phyloP scores from a whole-genome alignment of 2,329 filamentous ascomycete species.

The Pseudogymnoascus sp. region DNA sequence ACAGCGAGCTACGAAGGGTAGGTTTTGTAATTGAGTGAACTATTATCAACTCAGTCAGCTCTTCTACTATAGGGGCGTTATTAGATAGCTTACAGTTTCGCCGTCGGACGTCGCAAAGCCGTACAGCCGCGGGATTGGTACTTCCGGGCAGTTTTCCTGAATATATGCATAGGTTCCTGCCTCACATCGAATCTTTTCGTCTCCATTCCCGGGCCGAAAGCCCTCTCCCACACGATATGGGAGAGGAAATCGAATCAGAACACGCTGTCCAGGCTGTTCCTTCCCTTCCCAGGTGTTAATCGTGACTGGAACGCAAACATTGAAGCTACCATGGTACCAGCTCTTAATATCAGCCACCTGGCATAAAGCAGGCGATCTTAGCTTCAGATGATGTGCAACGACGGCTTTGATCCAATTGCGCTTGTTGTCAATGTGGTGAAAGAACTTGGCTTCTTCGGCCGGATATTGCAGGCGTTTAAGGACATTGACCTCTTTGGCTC shows the following conservation, averaged over 20 bases:
- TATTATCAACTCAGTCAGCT: not conserved
- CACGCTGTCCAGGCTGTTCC: slow-evolving; percentile 9
- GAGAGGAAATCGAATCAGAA: slow-evolving; percentile 26
- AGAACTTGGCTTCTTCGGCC: slow-evolving; percentile 20
- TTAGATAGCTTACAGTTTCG: slow-evolving; percentile 20
- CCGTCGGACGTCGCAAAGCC: slow-evolving; percentile 30
- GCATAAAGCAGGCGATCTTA: slow-evolving; percentile 15
- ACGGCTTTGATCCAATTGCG: slow-evolving; percentile 22
- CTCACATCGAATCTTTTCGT: slow-evolving; percentile 37
- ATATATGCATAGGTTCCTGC: slow-evolving; percentile 35
- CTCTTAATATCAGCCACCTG: slow-evolving; percentile 21
- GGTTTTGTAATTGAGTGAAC: not conserved
- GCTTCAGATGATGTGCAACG: slow-evolving; percentile 25
- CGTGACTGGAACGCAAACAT: slow-evolving; percentile 30
- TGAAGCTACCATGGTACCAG: slow-evolving; percentile 32
- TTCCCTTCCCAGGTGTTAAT: slow-evolving; percentile 16
- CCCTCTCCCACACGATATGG: slow-evolving; percentile 33
- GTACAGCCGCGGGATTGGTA: slow-evolving; percentile 31
- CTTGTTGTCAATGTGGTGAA: slow-evolving; percentile 17
- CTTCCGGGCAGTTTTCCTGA: slow-evolving; percentile 30
- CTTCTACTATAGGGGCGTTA: too few species aligned
- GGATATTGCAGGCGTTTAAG: slow-evolving; percentile 13
- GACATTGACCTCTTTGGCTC: not conserved
- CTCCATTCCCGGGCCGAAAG: slow-evolving; percentile 32
- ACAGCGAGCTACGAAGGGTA: not conserved